phyloP scores from a whole-genome alignment of 1,284 basidiomycete species.

The Testicularia cyperi region DNA sequence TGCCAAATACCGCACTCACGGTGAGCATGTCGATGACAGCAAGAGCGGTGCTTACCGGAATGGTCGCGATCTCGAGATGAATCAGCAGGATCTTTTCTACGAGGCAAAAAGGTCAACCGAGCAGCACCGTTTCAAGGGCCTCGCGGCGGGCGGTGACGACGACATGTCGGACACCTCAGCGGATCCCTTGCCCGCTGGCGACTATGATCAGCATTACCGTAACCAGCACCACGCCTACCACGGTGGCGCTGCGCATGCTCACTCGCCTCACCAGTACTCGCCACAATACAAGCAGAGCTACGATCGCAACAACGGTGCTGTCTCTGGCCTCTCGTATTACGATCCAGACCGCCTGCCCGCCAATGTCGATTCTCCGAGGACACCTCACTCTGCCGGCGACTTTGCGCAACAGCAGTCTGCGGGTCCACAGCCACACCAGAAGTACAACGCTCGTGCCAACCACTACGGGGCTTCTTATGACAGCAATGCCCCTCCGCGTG shows the following conservation, averaged over 20 bases:
- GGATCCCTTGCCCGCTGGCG: constrained; percentile 25
- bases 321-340: constrained; percentile 36
- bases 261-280: constrained; percentile 10
- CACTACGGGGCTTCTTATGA: constrained; percentile 3
- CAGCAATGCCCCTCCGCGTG: constrained; percentile 3
- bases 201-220: constrained; percentile 29
- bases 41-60: constrained; percentile 3
- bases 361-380: not conserved
- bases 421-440: too few species aligned
- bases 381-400: not conserved
- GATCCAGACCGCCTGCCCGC: constrained; percentile 32
- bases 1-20: not conserved
- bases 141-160: constrained; percentile 30
- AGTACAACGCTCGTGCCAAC: not conserved
- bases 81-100: constrained; percentile 15
- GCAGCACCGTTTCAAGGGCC: constrained; percentile 10
- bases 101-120: constrained; percentile 27
- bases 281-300: too few species aligned
- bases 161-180: constrained; percentile 39
- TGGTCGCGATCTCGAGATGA: constrained; percentile 28
- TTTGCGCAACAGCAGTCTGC: not conserved
- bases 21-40: not conserved
- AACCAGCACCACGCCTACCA: not conserved
- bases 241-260: constrained; percentile 3
- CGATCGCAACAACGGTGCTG: constrained; percentile 28